Base-by-base conservation (phyloP, 306 rosid species). In the Coriaria nepalensis region DNA sequence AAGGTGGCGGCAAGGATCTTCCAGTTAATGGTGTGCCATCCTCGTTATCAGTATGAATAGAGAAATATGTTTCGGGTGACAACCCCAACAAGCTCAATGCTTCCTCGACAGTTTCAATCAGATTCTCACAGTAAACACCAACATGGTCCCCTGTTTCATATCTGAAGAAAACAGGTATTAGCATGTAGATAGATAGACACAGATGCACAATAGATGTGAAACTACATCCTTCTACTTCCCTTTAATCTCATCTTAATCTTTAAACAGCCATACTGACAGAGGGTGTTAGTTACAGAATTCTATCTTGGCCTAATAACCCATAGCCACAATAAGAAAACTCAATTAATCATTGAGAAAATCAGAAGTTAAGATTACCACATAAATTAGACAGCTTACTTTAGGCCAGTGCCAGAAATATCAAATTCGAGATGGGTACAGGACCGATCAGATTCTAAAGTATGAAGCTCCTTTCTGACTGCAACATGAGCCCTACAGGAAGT, bases 141-240 rank as follows among this genome's bases (percentile, higher is more conserved):
- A 77, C 94, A 35, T 92, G 98, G 65, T 92, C 98, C 63, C 98
- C 98, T 51, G 94, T 92, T 68, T 92, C 98, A 37, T 92, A 92
- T 50, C 96, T 92, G 79, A 66, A 63, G 43, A 60, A 34, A 43
- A 60, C 56, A 68, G 9, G 43, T 45, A 57, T 50, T n/a, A n/a
- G 53, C 10, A 20, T 20, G 29, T 20, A 20, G 3, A 20, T 20
- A 20, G 3, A 20, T 3, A 20, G 29, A 20, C 29, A 20, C 29
- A 20, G 29, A 20, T 20, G 29, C 29, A 20, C 29, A 20, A 20
- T 20, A 1, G 29, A 20, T 20, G 29, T 3, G 3, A 20, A 20
- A 20, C 29, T 20, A 20, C 29, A 20, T 20, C 29, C 29, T 20
- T 20, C 29, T 20, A 20, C 29, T 20, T 20, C 29, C 29, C 29